These are phyloP conservation scores for Malus orientalis DNA, from an alignment of 306 rosid genomes.

Conservation along the genomic window DNA sequence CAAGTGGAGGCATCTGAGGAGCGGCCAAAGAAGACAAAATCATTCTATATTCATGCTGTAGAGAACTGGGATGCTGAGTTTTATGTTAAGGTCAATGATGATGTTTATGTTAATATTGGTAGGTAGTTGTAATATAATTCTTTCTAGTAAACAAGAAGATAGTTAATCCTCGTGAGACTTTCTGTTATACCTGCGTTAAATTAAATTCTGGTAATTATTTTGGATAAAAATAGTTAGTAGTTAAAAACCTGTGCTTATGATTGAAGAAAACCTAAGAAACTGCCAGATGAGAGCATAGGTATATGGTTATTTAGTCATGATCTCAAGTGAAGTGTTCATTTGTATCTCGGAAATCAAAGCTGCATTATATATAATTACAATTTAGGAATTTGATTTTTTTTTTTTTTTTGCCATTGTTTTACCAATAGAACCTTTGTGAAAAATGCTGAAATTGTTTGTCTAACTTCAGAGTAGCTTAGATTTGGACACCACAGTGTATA, in stretches of 20 bases:
- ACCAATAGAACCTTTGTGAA: neutral
- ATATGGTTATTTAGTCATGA: neutral
- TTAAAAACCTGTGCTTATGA: neutral
- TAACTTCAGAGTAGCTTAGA: neutral
- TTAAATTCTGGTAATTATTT: no score
- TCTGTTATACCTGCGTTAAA: neutral
- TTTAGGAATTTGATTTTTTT: neutral
- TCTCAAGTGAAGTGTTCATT: neutral
- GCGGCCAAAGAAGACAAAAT: constrained; percentile 36
- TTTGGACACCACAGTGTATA: neutral
- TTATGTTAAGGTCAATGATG: constrained; percentile 64
- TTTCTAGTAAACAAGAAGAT: constrained; percentile 13
- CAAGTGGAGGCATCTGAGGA: constrained; percentile 57
- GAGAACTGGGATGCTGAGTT: constrained; percentile 61
- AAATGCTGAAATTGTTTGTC: neutral
- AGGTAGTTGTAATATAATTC: constrained; percentile 27
- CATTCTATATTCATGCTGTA: constrained; percentile 51
- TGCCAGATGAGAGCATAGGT: neutral
- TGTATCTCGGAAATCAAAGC: neutral
- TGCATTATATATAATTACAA: neutral
- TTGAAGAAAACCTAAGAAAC: neutral
- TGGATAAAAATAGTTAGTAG: neutral
- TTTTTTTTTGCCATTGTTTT: neutral
- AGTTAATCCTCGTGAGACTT: neutral
- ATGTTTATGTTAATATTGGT: constrained; percentile 63